phyloP scores from a whole-genome alignment of 176 grass and related monocot genomes.

The Luzula sylvatica region DNA sequence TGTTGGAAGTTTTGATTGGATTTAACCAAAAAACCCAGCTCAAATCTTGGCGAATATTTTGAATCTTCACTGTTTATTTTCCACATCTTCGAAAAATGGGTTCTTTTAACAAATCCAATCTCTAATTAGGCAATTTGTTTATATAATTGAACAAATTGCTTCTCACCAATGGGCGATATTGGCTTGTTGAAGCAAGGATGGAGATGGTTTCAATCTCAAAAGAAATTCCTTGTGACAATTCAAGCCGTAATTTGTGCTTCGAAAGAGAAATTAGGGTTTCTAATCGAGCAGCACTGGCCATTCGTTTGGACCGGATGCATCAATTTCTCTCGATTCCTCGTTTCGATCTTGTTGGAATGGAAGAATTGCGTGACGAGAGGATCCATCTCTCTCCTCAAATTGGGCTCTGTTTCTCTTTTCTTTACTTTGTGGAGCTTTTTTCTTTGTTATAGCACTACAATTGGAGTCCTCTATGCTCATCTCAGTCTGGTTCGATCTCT shows the following conservation, averaged over 20 bases:
- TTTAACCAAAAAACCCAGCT: not conserved
- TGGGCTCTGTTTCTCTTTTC: constrained; percentile 71
- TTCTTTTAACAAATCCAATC: not conserved
- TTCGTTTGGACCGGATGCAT: constrained; percentile 50
- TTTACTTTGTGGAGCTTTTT: constrained; percentile 88
- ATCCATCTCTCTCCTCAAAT: constrained; percentile 41
- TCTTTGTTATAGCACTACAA: constrained; percentile 60
- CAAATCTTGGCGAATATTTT: not conserved
- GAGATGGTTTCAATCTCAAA: constrained; percentile 67
- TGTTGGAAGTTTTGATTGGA: not conserved
- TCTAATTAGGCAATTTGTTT: not conserved
- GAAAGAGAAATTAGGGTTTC: constrained; percentile 43
- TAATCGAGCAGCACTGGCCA: constrained; percentile 87
- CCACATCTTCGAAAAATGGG: not conserved
- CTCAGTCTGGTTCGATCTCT: constrained; percentile 58
- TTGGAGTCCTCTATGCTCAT: constrained; percentile 50
- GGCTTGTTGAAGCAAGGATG: constrained; percentile 88
- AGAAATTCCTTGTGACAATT: constrained; percentile 50
- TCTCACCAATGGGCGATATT: constrained; percentile 49
- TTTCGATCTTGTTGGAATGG: constrained; percentile 51
- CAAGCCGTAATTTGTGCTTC: constrained; percentile 34
- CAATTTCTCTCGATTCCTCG: constrained; percentile 31
- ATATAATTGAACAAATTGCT: not conserved
- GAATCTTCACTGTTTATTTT: not conserved
- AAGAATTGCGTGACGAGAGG: constrained; percentile 41